phyloP scores from a whole-genome alignment of 805 yeast genomes.

The Schwanniomyces polymorphus region DNA sequence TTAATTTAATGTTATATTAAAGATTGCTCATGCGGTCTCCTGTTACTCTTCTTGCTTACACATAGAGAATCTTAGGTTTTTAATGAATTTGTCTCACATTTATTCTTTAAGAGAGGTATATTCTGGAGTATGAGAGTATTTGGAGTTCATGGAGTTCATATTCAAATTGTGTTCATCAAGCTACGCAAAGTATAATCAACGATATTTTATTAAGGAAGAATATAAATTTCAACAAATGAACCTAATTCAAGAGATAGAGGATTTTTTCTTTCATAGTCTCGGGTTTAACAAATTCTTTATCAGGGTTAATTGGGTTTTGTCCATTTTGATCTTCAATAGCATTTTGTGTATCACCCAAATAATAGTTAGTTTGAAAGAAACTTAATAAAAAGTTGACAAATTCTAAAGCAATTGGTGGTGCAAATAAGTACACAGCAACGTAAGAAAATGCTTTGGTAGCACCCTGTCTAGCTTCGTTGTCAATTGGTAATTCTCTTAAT shows the following conservation, averaged over 20 bases:
- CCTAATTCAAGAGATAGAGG: conserved; percentile 1
- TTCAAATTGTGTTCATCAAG: no score
- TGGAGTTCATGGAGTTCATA: no score
- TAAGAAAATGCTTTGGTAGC: conserved; percentile 30
- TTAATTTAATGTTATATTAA: no score
- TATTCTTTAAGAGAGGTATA: no score
- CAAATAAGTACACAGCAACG: conserved; percentile 24
- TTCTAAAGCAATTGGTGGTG: conserved; percentile 26
- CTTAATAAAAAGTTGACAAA: conserved; percentile 25
- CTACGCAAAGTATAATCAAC: no score
- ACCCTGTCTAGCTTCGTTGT: conserved; percentile 25
- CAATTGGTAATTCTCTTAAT: conserved; percentile 21
- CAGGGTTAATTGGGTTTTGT: conserved; percentile 6
- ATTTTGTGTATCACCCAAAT: conserved; percentile 35
- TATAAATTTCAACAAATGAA: background rate
- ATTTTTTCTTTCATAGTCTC: conserved; percentile 1
- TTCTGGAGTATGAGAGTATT: no score
- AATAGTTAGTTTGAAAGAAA: conserved; percentile 32
- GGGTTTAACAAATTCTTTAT: background rate
- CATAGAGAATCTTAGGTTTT: no score
- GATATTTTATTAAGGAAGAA: background rate
- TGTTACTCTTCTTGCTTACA: no score
- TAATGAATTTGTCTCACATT: no score
- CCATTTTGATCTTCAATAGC: conserved; percentile 26
- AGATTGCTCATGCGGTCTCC: no score